These are phyloP conservation scores for Radiomyces spectabilis DNA, from an alignment of 192 early-diverging fungal genomes.

Conservation along the genomic window DNA sequence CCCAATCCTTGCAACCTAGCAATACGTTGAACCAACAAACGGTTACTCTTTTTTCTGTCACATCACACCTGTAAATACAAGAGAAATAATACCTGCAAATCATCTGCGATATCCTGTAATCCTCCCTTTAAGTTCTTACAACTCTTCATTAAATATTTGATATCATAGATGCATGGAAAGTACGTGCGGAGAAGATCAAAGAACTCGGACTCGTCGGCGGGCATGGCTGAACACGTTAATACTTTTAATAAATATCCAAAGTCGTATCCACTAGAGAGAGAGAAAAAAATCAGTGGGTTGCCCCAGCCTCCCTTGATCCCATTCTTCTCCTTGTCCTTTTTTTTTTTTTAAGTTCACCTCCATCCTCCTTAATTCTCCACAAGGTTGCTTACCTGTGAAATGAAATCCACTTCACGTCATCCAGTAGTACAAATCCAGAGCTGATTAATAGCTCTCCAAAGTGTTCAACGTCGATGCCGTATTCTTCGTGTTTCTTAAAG, in stretches of 20 bases:
- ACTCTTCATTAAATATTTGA: conserved; percentile 97
- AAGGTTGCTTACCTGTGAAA: conserved; percentile 80
- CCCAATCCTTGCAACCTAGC: conserved; percentile 80
- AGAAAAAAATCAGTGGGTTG: background rate
- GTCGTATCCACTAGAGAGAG: conserved; percentile 77
- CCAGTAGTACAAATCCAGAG: conserved; percentile 91
- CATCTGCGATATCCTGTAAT: conserved; percentile 96
- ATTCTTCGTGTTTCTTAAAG: conserved; percentile 93
- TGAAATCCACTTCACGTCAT: conserved; percentile 95
- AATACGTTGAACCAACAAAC: too few relatives aligned
- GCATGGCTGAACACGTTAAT: conserved; percentile 82
- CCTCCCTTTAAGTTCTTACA: conserved; percentile 95
- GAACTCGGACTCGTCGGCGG: conserved; percentile 91
- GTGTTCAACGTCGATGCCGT: conserved; percentile 89
- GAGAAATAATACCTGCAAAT: conserved; percentile 62
- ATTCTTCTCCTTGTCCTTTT: too few relatives aligned
- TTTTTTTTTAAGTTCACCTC: background rate
- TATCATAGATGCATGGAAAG: conserved; percentile 99
- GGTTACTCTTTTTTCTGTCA: too few relatives aligned
- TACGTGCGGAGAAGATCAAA: conserved; percentile 86
- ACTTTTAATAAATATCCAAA: conserved; percentile 98
- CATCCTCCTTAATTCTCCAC: background rate
- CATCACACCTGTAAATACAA: too few relatives aligned
- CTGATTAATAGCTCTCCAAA: conserved; percentile 97
- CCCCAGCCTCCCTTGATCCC: too few relatives aligned